Base-by-base conservation (phyloP, 306 rosid species). In the Vachellia pachyceras region DNA sequence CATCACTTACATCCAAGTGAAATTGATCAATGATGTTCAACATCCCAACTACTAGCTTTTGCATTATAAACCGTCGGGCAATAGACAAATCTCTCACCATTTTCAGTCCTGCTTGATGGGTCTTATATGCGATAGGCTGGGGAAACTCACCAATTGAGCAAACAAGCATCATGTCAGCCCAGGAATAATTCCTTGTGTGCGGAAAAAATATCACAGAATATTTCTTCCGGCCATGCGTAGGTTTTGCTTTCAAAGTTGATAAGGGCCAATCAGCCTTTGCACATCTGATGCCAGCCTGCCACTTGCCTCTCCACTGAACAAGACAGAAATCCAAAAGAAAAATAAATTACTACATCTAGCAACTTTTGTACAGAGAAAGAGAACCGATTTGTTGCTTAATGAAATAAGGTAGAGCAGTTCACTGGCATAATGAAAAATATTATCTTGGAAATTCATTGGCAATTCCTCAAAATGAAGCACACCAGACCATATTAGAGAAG, bases 241-340 rank as follows among this genome's bases (percentile, higher is more conserved):
- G 99, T 77, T 96, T 96, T 81, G 99, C 99, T 91, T 78, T 96
- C 88, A 96, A 84, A 84, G 97, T 91, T 42, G 98, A 88, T 80
- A 96, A 86, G 0, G 99, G 99, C 97, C 98, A 93, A 85, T 96
- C 99, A 69, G 97, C 98, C 86, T 94, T 89, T 29, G 93, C 89
- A 77, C 99, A 96, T 85, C 97, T 88, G 80, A 96, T 92, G 79
- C 99, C 98, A 65, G 97, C 94, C 87, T 92, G 93, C 99, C 99
- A 93, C 88, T 90, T 96, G 77, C 99, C 99, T 83, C 99, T 90
- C 97, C 99, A 90, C 99, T 96, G 85, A 86, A 85, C 69, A 54
- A 75, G 84, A 85, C 44, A 80, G 49, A 72, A 83, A 39, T 42
- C 50, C 58, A 57, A 84, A 69, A 68, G 42, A 66, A 80, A 78